Evolutionary conservation across 2,329 filamentous ascomycete genomes (phyloP).

Genomic region (Pestalotiopsis sp.): DNA sequence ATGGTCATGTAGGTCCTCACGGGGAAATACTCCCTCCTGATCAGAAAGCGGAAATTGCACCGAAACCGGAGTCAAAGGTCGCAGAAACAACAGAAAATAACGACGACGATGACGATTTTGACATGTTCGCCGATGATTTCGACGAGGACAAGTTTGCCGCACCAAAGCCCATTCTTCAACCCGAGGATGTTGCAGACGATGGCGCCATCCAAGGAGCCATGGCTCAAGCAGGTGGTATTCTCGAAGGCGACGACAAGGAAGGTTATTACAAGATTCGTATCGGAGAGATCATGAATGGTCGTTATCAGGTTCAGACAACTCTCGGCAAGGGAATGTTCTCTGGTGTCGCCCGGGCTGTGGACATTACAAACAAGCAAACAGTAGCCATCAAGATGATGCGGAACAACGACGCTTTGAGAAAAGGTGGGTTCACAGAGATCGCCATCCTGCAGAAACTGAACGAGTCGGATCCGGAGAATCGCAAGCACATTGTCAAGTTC

Average conservation of each 20-base stretch:
- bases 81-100: slow-evolving; percentile 50
- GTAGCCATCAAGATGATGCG: slow-evolving; percentile 98
- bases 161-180: slow-evolving; percentile 42
- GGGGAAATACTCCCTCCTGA: slow-evolving; percentile 55
- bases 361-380: slow-evolving; percentile 72
- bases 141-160: slow-evolving; percentile 67
- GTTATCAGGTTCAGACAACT: slow-evolving; percentile 86
- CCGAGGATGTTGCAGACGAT: slow-evolving; percentile 41
- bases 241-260: slow-evolving; percentile 92
- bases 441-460: slow-evolving; percentile 88
- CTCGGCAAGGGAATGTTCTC: slow-evolving; percentile 97
- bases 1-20: slow-evolving; percentile 55
- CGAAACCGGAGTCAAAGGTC: slow-evolving; percentile 38
- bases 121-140: slow-evolving; percentile 90
- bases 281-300: slow-evolving; percentile 85
- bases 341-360: slow-evolving; percentile 86
- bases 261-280: slow-evolving; percentile 96
- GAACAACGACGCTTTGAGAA: slow-evolving; percentile 90
- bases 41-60: slow-evolving; percentile 33
- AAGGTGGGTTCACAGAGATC: slow-evolving; percentile 93
- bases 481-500: slow-evolving; percentile 89
- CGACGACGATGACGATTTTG: slow-evolving; percentile 68
- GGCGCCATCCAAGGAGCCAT: slow-evolving; percentile 50
- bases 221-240: slow-evolving; percentile 65
- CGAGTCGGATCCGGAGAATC: slow-evolving; percentile 82